Conservation (phyloP, 495 filamentous ascomycete genomes). For the Annulohypoxylon maeteangense region DNA sequence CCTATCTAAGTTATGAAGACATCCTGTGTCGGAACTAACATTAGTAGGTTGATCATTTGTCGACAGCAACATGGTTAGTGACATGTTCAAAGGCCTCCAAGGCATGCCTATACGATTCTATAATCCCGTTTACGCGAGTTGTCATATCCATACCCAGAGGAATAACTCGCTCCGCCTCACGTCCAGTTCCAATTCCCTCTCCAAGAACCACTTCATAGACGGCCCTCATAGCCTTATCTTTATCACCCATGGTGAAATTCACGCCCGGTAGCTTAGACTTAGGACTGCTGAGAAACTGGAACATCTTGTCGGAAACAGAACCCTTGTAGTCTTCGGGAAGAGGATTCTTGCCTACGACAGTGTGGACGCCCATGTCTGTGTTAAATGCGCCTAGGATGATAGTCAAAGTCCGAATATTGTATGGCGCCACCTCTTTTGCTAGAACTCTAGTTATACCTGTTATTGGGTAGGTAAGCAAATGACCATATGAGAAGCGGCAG, state of each 20-base stretch:
- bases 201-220: slow-evolving; percentile 62
- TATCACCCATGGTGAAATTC: slow-evolving; percentile 54
- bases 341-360: slow-evolving; percentile 41
- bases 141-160: slow-evolving; percentile 59
- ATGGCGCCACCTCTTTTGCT: slow-evolving; percentile 61
- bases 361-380: slow-evolving; percentile 55
- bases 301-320: slow-evolving; percentile 49
- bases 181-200: slow-evolving; percentile 56
- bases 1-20: background rate
- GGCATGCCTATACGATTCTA: slow-evolving; percentile 49
- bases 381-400: slow-evolving; percentile 61
- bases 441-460: slow-evolving; percentile 55
- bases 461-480: background rate
- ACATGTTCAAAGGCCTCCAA: slow-evolving; percentile 53
- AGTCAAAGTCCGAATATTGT: slow-evolving; percentile 59
- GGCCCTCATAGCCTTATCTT: slow-evolving; percentile 60
- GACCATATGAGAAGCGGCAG: background rate
- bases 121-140: slow-evolving; percentile 48
- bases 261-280: slow-evolving; percentile 44
- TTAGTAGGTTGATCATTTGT: slow-evolving; percentile 1
- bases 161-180: slow-evolving; percentile 53
- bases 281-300: slow-evolving; percentile 33
- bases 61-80: slow-evolving; percentile 45
- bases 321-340: slow-evolving; percentile 57
- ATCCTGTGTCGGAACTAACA: background rate